These are phyloP conservation scores for Colletotrichum musae DNA, from an alignment of 2,329 filamentous ascomycete species.

Conservation along the genomic window DNA sequence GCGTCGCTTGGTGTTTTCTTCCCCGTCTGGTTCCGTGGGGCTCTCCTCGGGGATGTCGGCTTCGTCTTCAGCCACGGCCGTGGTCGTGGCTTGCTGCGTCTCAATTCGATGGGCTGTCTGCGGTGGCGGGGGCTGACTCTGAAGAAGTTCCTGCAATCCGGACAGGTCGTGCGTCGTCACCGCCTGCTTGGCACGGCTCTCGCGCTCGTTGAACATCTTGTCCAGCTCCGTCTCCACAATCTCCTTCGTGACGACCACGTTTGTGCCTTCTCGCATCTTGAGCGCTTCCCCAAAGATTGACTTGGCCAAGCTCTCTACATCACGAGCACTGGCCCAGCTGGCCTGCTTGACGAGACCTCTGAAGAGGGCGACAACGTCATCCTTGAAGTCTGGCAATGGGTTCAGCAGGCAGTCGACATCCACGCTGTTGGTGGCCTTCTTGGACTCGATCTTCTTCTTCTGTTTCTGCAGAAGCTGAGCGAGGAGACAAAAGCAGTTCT, in stretches of 20 bases:
- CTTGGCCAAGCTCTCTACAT: slow-evolving; percentile 70
- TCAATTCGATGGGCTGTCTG: neutral
- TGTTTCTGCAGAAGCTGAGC: slow-evolving; percentile 47
- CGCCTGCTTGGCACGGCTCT: neutral
- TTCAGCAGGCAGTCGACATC: slow-evolving; percentile 46
- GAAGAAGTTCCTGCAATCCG: neutral
- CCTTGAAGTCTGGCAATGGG: slow-evolving; percentile 37
- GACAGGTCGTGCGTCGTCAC: neutral
- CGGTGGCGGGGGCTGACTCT: slow-evolving; percentile 15
- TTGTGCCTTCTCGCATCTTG: slow-evolving; percentile 38
- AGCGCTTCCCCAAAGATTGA: slow-evolving; percentile 61
- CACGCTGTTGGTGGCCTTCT: slow-evolving; percentile 38
- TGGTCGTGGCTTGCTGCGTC: neutral
- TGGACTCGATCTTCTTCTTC: slow-evolving; percentile 48
- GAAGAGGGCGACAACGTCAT: slow-evolving; percentile 53
- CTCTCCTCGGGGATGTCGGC: neutral
- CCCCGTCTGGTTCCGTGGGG: slow-evolving; percentile 25
- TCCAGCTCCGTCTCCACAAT: slow-evolving; percentile 42
- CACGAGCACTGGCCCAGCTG: slow-evolving; percentile 75
- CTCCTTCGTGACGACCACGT: slow-evolving; percentile 42
- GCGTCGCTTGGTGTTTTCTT: neutral
- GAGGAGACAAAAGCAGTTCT: slow-evolving; percentile 63
- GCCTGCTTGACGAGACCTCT: slow-evolving; percentile 55
- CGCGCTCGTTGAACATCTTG: slow-evolving; percentile 44
- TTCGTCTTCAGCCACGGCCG: slow-evolving; percentile 6